Percentiles rank a stretch among this genome's conserved stretches.
These are phyloP conservation scores for Jackrogersella multiformis DNA, from an alignment of 495 filamentous ascomycete genomes.

Conservation along the genomic window DNA sequence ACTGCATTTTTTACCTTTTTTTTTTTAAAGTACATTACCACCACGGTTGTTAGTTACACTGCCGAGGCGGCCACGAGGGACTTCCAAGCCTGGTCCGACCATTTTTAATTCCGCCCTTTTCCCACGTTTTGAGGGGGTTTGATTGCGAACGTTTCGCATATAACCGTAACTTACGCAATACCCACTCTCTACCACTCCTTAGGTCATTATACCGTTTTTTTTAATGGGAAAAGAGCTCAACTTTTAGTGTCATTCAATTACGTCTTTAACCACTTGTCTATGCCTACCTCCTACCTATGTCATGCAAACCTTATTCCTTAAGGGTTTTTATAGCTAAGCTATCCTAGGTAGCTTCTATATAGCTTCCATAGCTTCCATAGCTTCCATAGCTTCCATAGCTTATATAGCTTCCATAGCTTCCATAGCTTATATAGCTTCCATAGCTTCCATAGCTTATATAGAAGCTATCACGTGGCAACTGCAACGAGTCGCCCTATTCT, in stretches of 20 bases:
- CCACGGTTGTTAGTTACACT: constrained; percentile 39
- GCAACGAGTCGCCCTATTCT: neutral
- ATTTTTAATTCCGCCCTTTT: constrained; percentile 22
- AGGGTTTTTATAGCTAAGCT: neutral
- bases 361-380: too few relatives aligned
- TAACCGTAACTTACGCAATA: constrained; percentile 22
- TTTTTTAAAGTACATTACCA: constrained; percentile 13
- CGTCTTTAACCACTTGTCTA: neutral
- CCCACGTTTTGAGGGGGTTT: neutral
- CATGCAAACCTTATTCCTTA: constrained; percentile 2
- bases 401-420: too few relatives aligned
- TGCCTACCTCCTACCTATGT: too few relatives aligned
- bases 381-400: too few relatives aligned
- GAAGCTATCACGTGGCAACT: constrained; percentile 21
- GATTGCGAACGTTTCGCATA: neutral
- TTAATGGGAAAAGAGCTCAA: neutral
- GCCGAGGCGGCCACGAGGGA: constrained; percentile 43
- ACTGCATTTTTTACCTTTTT: constrained; percentile 19
- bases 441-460: too few relatives aligned
- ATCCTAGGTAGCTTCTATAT: too few relatives aligned
- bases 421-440: too few relatives aligned
- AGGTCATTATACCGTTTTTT: neutral
- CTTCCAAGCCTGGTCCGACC: constrained; percentile 17
- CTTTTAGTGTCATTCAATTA: neutral
- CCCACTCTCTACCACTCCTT: neutral